These are phyloP conservation scores for Pythium sp. DNA, from an alignment of 352 stramenopile species.

Conservation along the genomic window DNA sequence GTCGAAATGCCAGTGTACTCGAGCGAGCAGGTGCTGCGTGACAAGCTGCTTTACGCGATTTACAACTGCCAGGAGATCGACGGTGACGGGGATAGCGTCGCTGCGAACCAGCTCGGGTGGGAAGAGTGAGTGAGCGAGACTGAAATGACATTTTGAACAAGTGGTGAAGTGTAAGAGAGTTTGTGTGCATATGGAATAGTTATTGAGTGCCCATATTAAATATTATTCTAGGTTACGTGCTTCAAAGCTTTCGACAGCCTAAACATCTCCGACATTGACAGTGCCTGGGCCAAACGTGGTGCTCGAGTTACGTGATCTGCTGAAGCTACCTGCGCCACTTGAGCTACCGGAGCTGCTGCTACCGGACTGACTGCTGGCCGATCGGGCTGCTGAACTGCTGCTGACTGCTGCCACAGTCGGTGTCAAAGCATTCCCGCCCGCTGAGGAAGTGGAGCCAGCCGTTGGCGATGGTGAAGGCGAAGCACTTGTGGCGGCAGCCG, in stretches of 20 bases:
- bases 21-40: conserved; percentile 58
- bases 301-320: neutral
- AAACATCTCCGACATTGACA: conserved; percentile 18
- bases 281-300: conserved; percentile 2
- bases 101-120: conserved; percentile 77
- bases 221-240: neutral
- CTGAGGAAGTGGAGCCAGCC: too few relatives aligned
- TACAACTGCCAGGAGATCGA: conserved; percentile 94
- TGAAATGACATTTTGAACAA: neutral
- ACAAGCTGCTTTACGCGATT: conserved; percentile 90
- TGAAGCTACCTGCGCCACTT: neutral
- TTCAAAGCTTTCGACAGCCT: neutral
- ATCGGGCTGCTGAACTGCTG: neutral
- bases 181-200: neutral
- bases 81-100: conserved; percentile 77
- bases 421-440: neutral
- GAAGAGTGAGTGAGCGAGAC: conserved; percentile 44
- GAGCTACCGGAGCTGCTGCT: conserved; percentile 2
- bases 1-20: conserved; percentile 95
- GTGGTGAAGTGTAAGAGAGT: neutral
- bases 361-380: conserved; percentile 2
- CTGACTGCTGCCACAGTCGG: neutral
- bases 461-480: neutral
- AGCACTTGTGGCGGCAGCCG: conserved; percentile 3
- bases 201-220: conserved; percentile 7